phyloP scores from a whole-genome alignment of 345 rosid genomes.

The Stellera chamaejasme region DNA sequence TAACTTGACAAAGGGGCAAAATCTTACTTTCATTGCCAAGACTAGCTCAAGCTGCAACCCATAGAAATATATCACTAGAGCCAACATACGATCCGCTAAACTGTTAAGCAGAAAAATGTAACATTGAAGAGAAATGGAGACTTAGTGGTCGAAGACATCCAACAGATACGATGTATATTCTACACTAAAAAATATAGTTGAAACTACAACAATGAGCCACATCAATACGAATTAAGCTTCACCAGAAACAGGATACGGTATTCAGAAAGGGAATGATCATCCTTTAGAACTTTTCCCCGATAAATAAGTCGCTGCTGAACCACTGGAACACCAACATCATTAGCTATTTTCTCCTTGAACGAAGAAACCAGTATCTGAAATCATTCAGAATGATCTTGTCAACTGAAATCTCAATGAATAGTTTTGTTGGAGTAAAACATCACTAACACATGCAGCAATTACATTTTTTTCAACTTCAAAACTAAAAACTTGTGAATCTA shows the following conservation, averaged over 20 bases:
- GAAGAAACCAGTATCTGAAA: conserved; percentile 54
- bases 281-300: conserved; percentile 76
- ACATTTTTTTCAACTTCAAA: conserved; percentile 66
- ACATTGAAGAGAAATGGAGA: too few relatives aligned
- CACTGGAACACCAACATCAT: conserved; percentile 53
- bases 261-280: conserved; percentile 75
- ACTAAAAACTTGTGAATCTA: conserved; percentile 57
- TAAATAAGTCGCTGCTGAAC: conserved; percentile 82
- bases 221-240: not conserved
- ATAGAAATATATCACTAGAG: too few relatives aligned
- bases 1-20: too few relatives aligned
- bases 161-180: too few relatives aligned
- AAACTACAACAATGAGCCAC: too few relatives aligned
- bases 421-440: not conserved
- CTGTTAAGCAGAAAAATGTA: too few relatives aligned
- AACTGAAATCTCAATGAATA: conserved; percentile 8
- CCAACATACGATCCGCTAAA: too few relatives aligned
- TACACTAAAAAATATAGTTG: too few relatives aligned
- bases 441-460: conserved; percentile 15
- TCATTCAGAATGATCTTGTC: conserved; percentile 4
- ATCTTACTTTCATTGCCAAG: too few relatives aligned
- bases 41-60: too few relatives aligned
- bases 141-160: too few relatives aligned
- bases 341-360: conserved; percentile 81
- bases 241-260: conserved; percentile 57